Evolutionary conservation across 305 asterid species (phyloP), one percentile per base, ranked within the genome.

Genomic region (Salvia sclarea): DNA sequence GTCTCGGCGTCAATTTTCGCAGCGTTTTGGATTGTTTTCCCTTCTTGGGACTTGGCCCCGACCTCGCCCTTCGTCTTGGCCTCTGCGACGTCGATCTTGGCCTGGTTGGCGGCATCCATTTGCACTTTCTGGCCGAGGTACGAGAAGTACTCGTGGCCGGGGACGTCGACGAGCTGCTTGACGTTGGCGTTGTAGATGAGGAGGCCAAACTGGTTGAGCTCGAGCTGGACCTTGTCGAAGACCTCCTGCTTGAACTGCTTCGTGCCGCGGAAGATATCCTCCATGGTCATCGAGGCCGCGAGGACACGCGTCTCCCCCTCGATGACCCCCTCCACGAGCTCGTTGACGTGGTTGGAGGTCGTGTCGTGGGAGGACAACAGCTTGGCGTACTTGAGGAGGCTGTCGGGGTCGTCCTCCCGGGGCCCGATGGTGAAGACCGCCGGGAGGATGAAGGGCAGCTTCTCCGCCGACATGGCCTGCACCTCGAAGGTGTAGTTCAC

Each of bases 401-500:
- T 64, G 0, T 11, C 75, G 0, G 37, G 31, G 6, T 87, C 85
- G 14, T 88, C 95, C 0, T 64, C 54, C 0, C 81, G 81, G 0
- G 95, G 95, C 57, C 90, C 87, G 52, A 88, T 81, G 12, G 95
- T 88, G 88, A 83, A 87, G n/a, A 85, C 91, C 1, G 95, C 91
- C 0, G 89, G 95, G 41, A 87, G 84, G 37, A 87, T 12, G 31
- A 88, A 85, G 6, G 95, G 89, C 9, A 85, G 89, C 76, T 88
- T 87, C 64, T 88, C 91, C 18, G 88, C 86, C 56, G 88, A 83
- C 90, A 85, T 88, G 47, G 91, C 95, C 20, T 88, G 89, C n/a
- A 88, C 95, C 45, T 88, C 81, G 69, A 88, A 88, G 40, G 95
- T 88, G 81, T 88, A 85, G 47, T 88, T 88, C 6, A 85, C 91